Base-by-base conservation (phyloP, 768 basidiomycete species). In the Macrocybe gigantea region DNA sequence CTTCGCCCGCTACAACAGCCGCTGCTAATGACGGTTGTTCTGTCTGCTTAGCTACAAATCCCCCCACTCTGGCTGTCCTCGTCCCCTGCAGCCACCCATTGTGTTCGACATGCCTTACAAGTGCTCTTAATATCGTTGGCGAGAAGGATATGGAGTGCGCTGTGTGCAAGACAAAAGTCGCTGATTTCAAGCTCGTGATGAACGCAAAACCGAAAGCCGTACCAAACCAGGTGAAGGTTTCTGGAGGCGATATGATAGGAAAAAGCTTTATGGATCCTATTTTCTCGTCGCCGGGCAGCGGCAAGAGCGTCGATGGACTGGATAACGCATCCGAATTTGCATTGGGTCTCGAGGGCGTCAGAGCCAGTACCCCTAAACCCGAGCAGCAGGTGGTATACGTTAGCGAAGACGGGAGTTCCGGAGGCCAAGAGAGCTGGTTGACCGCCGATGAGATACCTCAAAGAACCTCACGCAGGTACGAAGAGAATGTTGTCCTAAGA, bases 121-220 rank as follows among this genome's bases (percentile, higher is more conserved):
- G 88, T 44, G 86, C 88, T 6, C 71, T 93, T 44, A 93, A 93
- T 55, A 92, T 92, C 44, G 90, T 91, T 12, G 89, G 89, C 6
- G 89, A 93, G 64, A 92, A 91, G 60, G 85, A 87, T 49, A 88
- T 92, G 78, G 78, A 83, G 50, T 93, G 90, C 52, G 83, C 86
- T 12, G 83, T 88, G 31, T 93, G 89, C 66, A 83, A 82, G 56
- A 64, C 63, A 36, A 75, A 78, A 33, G 88, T 92, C 14, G 72
- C 70, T 31, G 81, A 87, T 59, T 92, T 92, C 61, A 75, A 78
- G 39, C 64, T 88, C 50, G 64, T 69, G 43, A 60, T 57, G 48
- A 55, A 36, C 14, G 49, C 38, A 47, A 50, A 6, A 15, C 15
- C 34, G 49, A 57, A 56, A 32, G 56, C 56, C 12, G 49, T 49